phyloP scores from a whole-genome alignment of 2,329 filamentous ascomycete genomes.

The Rasamsonia emersonii region DNA sequence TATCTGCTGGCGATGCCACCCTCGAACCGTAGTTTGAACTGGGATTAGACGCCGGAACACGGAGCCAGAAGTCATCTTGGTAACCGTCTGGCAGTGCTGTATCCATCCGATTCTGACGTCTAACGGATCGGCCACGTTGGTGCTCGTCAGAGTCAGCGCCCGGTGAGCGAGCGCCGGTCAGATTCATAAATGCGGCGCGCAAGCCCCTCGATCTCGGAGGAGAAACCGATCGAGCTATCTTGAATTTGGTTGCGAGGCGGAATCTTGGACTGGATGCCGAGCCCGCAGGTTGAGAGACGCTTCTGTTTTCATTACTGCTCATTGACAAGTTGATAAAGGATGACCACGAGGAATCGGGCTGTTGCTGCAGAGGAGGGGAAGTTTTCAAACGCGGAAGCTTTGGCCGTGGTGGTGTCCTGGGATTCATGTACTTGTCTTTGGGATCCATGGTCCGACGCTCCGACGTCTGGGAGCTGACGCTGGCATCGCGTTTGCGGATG shows the following conservation, averaged over 20 bases:
- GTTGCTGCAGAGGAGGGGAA: constrained; percentile 27
- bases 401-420: constrained; percentile 49
- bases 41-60: constrained; percentile 3
- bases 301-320: constrained; percentile 18
- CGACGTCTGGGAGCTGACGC: constrained; percentile 50
- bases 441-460: constrained; percentile 70
- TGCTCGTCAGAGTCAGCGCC: constrained; percentile 8
- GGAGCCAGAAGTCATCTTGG: background rate
- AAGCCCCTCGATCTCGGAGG: constrained; percentile 29
- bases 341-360: constrained; percentile 16
- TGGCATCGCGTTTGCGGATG: constrained; percentile 54
- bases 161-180: constrained; percentile 19
- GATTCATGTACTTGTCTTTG: constrained; percentile 64
- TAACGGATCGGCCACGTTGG: constrained; percentile 5
- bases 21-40: constrained; percentile 9
- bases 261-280: constrained; percentile 14
- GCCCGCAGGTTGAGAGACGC: constrained; percentile 28
- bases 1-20: constrained; percentile 6
- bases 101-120: constrained; percentile 2
- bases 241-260: constrained; percentile 17
- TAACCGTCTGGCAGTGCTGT: background rate
- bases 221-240: constrained; percentile 28
- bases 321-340: constrained; percentile 18
- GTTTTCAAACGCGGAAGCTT: constrained; percentile 34
- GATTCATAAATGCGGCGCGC: constrained; percentile 28